phyloP scores from a whole-genome alignment of 208 protist genomes.

The Leishmania mexicana region DNA sequence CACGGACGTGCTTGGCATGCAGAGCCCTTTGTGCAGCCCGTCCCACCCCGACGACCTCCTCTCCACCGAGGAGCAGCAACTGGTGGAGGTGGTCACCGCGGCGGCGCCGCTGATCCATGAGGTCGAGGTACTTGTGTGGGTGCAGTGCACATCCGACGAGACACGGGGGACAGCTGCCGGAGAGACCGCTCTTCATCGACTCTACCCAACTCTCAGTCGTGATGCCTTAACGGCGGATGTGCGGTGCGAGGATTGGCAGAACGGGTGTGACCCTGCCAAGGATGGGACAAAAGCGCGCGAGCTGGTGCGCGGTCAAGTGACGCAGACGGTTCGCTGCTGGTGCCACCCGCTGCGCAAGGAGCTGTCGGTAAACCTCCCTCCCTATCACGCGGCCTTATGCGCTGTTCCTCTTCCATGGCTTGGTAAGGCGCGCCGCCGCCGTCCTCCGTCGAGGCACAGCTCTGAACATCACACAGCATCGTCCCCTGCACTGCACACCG shows the following conservation, averaged over 20 bases:
- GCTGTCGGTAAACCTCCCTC: slow-evolving; percentile 11
- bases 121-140: slow-evolving; percentile 52
- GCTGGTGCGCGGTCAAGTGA: neutral
- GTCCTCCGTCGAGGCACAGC: neutral
- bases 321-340: slow-evolving; percentile 22
- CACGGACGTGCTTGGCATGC: slow-evolving; percentile 38
- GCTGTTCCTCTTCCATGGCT: slow-evolving; percentile 15
- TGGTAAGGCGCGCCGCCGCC: neutral
- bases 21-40: slow-evolving; percentile 67
- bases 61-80: slow-evolving; percentile 66
- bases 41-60: slow-evolving; percentile 58
- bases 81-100: slow-evolving; percentile 64
- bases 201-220: slow-evolving; percentile 23
- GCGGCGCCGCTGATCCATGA: slow-evolving; percentile 52
- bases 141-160: slow-evolving; percentile 11
- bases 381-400: slow-evolving; percentile 27
- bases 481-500: neutral
- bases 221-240: neutral
- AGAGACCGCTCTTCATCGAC: slow-evolving; percentile 13
- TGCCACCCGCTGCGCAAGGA: slow-evolving; percentile 16
- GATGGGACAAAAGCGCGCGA: neutral
- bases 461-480: neutral
- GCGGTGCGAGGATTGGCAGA: neutral
- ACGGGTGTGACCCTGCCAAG: neutral
- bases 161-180: neutral